Evolutionary conservation across 768 basidiomycete species (phyloP).

Genomic region (Porphyrellus cyaneotinctus): DNA sequence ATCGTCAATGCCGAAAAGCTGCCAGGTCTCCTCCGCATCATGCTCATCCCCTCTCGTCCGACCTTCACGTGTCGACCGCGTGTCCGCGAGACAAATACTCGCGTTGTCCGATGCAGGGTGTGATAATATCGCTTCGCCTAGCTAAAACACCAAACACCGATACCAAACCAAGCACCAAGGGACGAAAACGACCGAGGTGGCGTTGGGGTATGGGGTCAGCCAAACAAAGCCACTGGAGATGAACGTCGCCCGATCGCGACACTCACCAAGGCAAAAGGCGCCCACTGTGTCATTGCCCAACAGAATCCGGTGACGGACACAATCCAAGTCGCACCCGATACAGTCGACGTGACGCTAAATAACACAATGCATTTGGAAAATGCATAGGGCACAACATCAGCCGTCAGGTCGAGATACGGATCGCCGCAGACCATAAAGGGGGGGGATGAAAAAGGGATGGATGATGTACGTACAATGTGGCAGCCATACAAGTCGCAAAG

Average conservation of each 20-base stretch:
- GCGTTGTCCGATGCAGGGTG: constrained; percentile 42
- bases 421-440: neutral
- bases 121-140: constrained; percentile 82
- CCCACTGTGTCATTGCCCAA: constrained; percentile 94
- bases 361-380: neutral
- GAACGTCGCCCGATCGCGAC: neutral
- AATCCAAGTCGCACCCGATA: constrained; percentile 67
- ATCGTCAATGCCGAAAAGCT: constrained; percentile 21
- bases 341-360: constrained; percentile 64
- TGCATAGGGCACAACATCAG: constrained; percentile 10
- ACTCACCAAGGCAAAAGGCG: constrained; percentile 82
- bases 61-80: constrained; percentile 21
- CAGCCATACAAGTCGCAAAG: constrained; percentile 74
- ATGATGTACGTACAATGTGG: constrained; percentile 65
- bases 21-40: constrained; percentile 12
- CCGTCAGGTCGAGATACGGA: neutral
- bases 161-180: too few relatives aligned
- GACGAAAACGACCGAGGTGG: neutral
- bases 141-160: constrained; percentile 36
- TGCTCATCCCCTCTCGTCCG: constrained; percentile 12
- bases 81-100: constrained; percentile 38
- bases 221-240: neutral
- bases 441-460: neutral
- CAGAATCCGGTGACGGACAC: constrained; percentile 81
- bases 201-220: constrained; percentile 20